Conservation (phyloP, 805 yeast species). For the Candida schatavii region DNA sequence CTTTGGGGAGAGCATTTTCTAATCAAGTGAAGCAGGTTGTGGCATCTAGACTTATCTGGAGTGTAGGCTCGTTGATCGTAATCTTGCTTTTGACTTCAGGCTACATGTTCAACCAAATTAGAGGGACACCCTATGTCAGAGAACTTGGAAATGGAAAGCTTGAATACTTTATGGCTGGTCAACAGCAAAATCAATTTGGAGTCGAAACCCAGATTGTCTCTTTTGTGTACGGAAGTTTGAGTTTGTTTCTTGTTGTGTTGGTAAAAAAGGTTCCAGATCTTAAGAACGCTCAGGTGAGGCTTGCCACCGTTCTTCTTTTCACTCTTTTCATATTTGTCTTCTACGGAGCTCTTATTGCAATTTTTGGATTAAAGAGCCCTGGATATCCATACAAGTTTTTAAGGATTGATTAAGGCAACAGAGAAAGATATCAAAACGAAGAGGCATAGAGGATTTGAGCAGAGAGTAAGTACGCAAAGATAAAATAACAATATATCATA, state of each 20-base stretch:
- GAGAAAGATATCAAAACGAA: neutral
- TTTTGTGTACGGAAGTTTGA: slow-evolving; percentile 65
- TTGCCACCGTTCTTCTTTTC: slow-evolving; percentile 47
- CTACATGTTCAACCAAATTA: slow-evolving; percentile 88
- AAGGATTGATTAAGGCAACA: slow-evolving; percentile 5
- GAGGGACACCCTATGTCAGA: slow-evolving; percentile 65
- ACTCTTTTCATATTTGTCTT: slow-evolving; percentile 47
- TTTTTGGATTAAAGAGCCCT: slow-evolving; percentile 67
- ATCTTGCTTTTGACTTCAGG: slow-evolving; percentile 79
- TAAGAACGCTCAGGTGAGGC: slow-evolving; percentile 43
- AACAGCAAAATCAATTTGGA: slow-evolving; percentile 77
- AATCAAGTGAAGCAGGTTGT: slow-evolving; percentile 37
- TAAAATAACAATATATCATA: neutral
- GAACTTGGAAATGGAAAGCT: slow-evolving; percentile 35
- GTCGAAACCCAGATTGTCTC: slow-evolving; percentile 87
- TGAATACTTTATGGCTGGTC: slow-evolving; percentile 50
- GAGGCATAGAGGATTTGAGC: neutral
- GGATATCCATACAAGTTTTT: slow-evolving; percentile 73
- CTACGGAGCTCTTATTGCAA: slow-evolving; percentile 60
- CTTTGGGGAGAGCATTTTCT: slow-evolving; percentile 25
- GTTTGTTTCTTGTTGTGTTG: slow-evolving; percentile 58
- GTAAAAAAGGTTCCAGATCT: slow-evolving; percentile 53
- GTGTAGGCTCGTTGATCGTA: slow-evolving; percentile 56
- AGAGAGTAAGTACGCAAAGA: neutral
- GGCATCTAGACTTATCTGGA: slow-evolving; percentile 66